Conservation (phyloP, 2,329 filamentous ascomycete genomes). For the Clarireedia monteithiana region DNA sequence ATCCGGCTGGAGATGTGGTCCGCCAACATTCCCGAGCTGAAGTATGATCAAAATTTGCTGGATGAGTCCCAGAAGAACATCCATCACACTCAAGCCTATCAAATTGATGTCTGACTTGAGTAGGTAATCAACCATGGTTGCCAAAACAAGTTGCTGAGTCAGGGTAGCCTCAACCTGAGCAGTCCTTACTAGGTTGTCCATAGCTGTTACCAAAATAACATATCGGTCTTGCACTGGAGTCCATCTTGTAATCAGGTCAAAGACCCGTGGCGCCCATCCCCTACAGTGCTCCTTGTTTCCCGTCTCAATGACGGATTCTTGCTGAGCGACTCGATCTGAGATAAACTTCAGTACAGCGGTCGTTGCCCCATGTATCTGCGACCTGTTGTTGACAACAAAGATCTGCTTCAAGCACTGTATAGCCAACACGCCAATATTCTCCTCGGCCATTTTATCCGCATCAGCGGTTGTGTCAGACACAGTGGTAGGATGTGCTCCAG, state of each 20-base stretch:
- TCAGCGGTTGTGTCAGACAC: conserved; percentile 77
- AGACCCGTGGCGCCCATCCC: conserved; percentile 77
- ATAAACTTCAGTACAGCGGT: conserved; percentile 69
- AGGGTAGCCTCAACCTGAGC: conserved; percentile 64
- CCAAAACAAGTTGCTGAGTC: conserved; percentile 65
- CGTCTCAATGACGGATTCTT: conserved; percentile 44
- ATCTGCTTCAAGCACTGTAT: conserved; percentile 81
- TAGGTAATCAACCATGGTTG: conserved; percentile 72
- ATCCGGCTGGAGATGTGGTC: conserved; percentile 29
- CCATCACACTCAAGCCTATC: conserved; percentile 94
- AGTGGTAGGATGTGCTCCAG: conserved; percentile 57
- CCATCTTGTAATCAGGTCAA: conserved; percentile 75
- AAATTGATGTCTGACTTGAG: conserved; percentile 85
- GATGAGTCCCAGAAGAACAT: conserved; percentile 78
- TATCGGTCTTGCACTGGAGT: conserved; percentile 92
- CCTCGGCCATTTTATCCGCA: conserved; percentile 81
- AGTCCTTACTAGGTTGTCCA: conserved; percentile 66
- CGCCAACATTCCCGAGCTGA: conserved; percentile 43
- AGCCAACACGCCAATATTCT: conserved; percentile 78
- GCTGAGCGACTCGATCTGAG: conserved; percentile 46
- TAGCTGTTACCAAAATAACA: conserved; percentile 73
- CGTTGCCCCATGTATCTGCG: conserved; percentile 74
- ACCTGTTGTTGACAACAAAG: conserved; percentile 72
- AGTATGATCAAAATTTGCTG: conserved; percentile 75
- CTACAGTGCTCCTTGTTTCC: conserved; percentile 38